phyloP scores from a whole-genome alignment of 257 asterid species.

The Misopates orontium region DNA sequence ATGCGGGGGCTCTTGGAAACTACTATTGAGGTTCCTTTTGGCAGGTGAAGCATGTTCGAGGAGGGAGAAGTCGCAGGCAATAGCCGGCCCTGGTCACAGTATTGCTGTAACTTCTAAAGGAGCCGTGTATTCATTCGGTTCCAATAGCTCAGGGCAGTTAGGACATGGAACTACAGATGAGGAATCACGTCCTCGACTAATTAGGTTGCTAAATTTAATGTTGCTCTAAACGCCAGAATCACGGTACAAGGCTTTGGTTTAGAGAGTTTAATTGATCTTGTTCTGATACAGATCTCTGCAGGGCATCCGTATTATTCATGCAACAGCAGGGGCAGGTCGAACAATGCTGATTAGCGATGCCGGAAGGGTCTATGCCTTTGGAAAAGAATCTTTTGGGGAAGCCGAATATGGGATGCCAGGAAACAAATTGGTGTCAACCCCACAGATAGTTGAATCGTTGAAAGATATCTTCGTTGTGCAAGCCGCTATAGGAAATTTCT shows the following conservation, averaged over 20 bases:
- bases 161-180: constrained; percentile 86
- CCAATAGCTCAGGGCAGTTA: constrained; percentile 91
- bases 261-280: constrained; percentile 29
- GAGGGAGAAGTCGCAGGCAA: constrained; percentile 93
- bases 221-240: background rate
- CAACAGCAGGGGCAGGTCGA: constrained; percentile 91
- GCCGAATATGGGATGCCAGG: constrained; percentile 78
- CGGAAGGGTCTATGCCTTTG: constrained; percentile 87
- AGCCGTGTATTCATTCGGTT: constrained; percentile 85
- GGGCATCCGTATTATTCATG: constrained; percentile 88
- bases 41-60: constrained; percentile 92
- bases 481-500: constrained; percentile 96
- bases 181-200: constrained; percentile 70
- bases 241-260: background rate
- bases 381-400: constrained; percentile 91
- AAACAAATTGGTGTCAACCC: constrained; percentile 61
- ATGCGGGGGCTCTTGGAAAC: constrained; percentile 97
- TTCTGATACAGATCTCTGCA: constrained; percentile 73
- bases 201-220: constrained; percentile 49
- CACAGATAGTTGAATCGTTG: constrained; percentile 85
- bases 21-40: constrained; percentile 80
- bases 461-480: constrained; percentile 92
- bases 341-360: constrained; percentile 85
- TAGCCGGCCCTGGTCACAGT: constrained; percentile 99
- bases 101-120: constrained; percentile 86